A percentile compares a stretch with the other conserved stretches of the same genome.
Conservation (phyloP, 2,329 filamentous ascomycete species). For the Verticillium albo-atrum region DNA sequence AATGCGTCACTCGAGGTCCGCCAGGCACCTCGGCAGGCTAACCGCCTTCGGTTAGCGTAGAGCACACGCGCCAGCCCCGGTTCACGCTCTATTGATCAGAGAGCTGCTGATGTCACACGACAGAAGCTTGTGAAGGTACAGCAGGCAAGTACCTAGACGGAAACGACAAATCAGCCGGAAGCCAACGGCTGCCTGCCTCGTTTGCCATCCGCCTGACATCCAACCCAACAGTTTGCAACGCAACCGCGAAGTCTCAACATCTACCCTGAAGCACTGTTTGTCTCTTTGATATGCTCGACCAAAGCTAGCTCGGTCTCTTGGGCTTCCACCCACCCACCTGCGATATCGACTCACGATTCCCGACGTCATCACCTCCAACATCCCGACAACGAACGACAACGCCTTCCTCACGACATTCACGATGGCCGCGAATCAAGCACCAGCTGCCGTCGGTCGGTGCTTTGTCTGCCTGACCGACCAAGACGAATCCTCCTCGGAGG, state of each 20-base stretch:
- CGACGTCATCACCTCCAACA: not conserved
- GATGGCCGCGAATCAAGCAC: constrained; percentile 11
- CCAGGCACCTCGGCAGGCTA: too few relatives aligned
- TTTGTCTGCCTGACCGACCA: constrained; percentile 61
- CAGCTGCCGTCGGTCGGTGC: constrained; percentile 35
- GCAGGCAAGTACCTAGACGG: too few relatives aligned
- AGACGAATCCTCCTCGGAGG: constrained; percentile 39
- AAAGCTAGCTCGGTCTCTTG: not conserved
- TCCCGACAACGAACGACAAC: not conserved
- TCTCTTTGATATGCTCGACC: not conserved
- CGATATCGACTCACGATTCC: not conserved
- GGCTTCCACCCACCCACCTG: not conserved
- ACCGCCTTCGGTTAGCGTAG: not conserved
- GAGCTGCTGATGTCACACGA: not conserved
- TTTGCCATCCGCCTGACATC: not conserved
- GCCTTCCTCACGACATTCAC: not conserved
- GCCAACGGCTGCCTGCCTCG: not conserved
- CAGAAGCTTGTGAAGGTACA: not conserved
- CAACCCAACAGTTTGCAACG: not conserved
- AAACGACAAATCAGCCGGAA: not conserved
- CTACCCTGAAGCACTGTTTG: not conserved
- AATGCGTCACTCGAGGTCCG: too few relatives aligned
- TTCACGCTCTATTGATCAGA: not conserved
- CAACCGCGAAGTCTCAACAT: too few relatives aligned
- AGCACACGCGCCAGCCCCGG: not conserved